Conservation (phyloP, 2,329 filamentous ascomycete genomes). For the Dactylellina cionopaga region DNA sequence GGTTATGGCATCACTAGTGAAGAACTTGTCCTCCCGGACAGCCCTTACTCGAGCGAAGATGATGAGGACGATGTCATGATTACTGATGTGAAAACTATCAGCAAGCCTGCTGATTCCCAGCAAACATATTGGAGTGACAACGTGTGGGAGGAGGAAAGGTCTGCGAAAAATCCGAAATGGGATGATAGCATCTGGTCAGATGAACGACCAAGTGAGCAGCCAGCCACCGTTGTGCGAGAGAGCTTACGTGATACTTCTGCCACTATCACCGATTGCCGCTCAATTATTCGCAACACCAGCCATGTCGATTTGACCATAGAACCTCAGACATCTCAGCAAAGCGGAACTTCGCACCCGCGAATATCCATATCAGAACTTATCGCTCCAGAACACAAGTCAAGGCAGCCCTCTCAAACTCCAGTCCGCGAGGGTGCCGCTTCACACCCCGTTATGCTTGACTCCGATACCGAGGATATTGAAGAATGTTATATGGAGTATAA, state of each 20-base stretch:
- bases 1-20: constrained; percentile 55
- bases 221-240: constrained; percentile 17
- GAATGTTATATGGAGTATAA: constrained; percentile 12
- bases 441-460: constrained; percentile 10
- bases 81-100: constrained; percentile 36
- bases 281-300: constrained; percentile 9
- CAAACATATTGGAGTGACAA: neutral
- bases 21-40: constrained; percentile 53
- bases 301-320: constrained; percentile 39
- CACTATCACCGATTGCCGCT: neutral
- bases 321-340: neutral
- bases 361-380: constrained; percentile 45
- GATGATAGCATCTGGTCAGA: neutral
- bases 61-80: constrained; percentile 54
- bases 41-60: constrained; percentile 47
- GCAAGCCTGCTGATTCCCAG: neutral
- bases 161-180: neutral
- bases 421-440: constrained; percentile 8
- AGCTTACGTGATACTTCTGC: neutral
- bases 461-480: constrained; percentile 34
- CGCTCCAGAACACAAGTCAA: constrained; percentile 32
- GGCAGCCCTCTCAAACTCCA: constrained; percentile 28
- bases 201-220: constrained; percentile 11
- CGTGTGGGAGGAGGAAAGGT: constrained; percentile 5
- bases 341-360: constrained; percentile 12